Base-by-base conservation (phyloP, 768 basidiomycete species). In the Tephrocybe sp. region DNA sequence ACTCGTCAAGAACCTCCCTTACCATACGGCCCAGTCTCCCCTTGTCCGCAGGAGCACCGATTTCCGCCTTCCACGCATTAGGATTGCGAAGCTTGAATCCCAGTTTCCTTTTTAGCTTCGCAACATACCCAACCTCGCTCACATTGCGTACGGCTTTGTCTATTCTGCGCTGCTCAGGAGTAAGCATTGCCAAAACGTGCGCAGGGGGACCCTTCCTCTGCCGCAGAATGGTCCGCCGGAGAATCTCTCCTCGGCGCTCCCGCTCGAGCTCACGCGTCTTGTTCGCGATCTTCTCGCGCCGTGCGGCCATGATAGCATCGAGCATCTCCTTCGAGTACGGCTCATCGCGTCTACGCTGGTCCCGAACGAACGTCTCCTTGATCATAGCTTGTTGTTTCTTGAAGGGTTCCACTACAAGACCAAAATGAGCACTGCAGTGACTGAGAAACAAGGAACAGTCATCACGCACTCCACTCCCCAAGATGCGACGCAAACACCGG, bases 121-220 rank as follows among this genome's bases (percentile, higher is more conserved):
- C 89, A 2, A 83, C 77, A 64, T 89, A 91, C 12, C 90, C 90
- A 0, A 79, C 86, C 64, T 85, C 82, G 48, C 84, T 77, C 2
- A 80, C 72, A 33, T 73, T 75, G 32, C 81, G 66, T 45, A 74
- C 72, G 4, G 86, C 66, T 54, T 66, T 69, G 55, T 90, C 86
- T 64, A 72, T 62, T 45, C 63, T 66, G 51, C 72, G 73, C 51
- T 77, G 66, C 56, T 73, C 60, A 1, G 73, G 68, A 0, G 78
- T 71, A 82, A 90, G 82, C 51, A 61, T 69, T 18, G 63, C 66
- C 2, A 83, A 69, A 3, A 87, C 56, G 56, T 83, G 83, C 0
- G 87, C 80, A 0, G 91, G 90, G 1, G 86, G 85, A 0, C 83
- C 79, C 56, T 80, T 67, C 7, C 74, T 66, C 63, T 72, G 68